Conservation (phyloP, 306 rosid species). For the Prunus mira region DNA sequence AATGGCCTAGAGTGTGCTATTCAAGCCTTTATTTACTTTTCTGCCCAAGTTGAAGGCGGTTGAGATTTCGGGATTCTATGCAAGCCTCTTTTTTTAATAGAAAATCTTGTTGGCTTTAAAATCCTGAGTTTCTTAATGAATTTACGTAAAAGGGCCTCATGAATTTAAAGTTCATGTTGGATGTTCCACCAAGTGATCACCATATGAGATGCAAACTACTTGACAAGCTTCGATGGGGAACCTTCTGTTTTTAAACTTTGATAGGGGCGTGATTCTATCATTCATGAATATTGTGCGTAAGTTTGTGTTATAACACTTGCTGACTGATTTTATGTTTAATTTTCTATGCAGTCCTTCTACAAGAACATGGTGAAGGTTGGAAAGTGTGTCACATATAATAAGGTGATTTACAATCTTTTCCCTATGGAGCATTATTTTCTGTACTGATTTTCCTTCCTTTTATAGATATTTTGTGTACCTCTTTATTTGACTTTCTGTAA, state of each 20-base stretch:
- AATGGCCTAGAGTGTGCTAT: background rate
- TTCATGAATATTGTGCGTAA: background rate
- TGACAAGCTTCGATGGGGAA: background rate
- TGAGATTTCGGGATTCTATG: background rate
- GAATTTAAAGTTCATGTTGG: background rate
- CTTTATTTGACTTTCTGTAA: background rate
- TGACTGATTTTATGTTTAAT: background rate
- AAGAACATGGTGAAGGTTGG: slow-evolving; percentile 73
- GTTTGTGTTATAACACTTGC: background rate
- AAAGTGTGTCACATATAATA: slow-evolving; percentile 82
- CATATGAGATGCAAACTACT: background rate
- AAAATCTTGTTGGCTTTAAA: background rate
- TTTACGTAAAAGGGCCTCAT: background rate
- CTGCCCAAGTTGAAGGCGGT: background rate
- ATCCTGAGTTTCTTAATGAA: background rate
- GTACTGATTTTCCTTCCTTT: background rate
- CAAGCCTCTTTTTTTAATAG: background rate
- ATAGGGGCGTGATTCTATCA: background rate
- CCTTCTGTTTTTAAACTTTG: background rate
- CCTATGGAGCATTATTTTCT: background rate
- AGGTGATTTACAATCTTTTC: slow-evolving; percentile 18
- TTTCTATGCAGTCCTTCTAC: slow-evolving; percentile 68
- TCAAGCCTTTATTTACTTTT: background rate
- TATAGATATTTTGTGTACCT: background rate
- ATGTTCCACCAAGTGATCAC: background rate